Base-by-base conservation (phyloP, 768 basidiomycete genomes). In the Trametes maxima region DNA sequence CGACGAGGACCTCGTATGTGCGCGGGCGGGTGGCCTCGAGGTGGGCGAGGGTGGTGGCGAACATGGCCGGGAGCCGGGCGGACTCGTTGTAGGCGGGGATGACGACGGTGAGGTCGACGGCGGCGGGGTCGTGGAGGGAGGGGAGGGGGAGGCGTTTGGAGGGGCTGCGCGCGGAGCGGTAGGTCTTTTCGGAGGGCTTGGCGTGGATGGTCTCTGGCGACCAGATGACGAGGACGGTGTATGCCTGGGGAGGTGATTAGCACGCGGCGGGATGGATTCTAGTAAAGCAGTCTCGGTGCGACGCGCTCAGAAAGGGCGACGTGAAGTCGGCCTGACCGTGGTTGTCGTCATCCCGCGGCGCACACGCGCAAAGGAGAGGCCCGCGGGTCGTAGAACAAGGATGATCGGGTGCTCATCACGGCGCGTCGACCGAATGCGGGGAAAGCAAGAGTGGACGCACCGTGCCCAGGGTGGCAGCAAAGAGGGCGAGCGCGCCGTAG, bases 61-160 rank as follows among this genome's bases (percentile, higher is more conserved):
- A 84, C 95, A 98, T 98, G 46, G 78, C 72, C 0, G 87, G 89
- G n/a, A 98, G 78, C 17, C 95, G 85, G n/a, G 81, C 75, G 5
- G 84, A 83, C 74, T 97, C 95, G 69, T 97, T 97, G 81, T 87
- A 98, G 0, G 95, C 95, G 12, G 95, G 95, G 11, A 97, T 85
- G 66, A 97, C 81, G 67, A 98, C 81, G 28, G 86, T 87, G 42
- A 98, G 79, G 69, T 89, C 88, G 51, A 94, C 79, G 0, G 82
- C 77, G 44, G 83, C 78, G 0, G 80, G 73, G 54, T 87, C 83
- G n/a, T 78, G 67, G 33, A 90, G 77, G 6, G 77, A 78, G 16
- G 86, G 77, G 4, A 92, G 76, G 0, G 84, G 83, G n/a, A 73
- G 75, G 1, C 83, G 79, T n/a, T 77, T 81, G 21, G 77, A 76